Evolutionary conservation across 2,329 filamentous ascomycete species (phyloP).

Genomic region (Colletotrichum lupini): DNA sequence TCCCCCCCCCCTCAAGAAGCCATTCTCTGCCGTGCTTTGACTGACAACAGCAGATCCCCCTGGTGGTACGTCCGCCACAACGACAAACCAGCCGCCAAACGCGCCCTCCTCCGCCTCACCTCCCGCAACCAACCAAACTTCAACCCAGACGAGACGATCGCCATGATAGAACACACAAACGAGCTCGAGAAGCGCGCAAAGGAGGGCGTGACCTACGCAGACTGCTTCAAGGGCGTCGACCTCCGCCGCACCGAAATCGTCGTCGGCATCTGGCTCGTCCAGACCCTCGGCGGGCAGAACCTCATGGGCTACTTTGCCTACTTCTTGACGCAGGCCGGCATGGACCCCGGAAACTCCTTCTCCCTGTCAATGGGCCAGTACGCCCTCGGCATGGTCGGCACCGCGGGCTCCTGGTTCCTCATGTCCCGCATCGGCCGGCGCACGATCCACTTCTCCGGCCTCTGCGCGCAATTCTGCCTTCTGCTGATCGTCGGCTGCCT

Average conservation of each 20-base stretch:
- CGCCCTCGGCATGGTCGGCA: slow-evolving; percentile 62
- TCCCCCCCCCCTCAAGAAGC: too few relatives aligned
- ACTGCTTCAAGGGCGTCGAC: slow-evolving; percentile 65
- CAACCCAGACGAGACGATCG: slow-evolving; percentile 59
- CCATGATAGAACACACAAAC: slow-evolving; percentile 66
- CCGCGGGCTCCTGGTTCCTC: slow-evolving; percentile 61
- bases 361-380: slow-evolving; percentile 60
- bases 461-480: slow-evolving; percentile 51
- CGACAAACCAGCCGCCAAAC: slow-evolving; percentile 51
- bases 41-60: slow-evolving; percentile 48
- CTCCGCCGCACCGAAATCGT: slow-evolving; percentile 65
- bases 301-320: slow-evolving; percentile 50
- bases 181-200: slow-evolving; percentile 57
- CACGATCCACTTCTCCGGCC: slow-evolving; percentile 59
- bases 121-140: slow-evolving; percentile 50
- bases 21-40: too few relatives aligned
- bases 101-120: slow-evolving; percentile 54
- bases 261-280: slow-evolving; percentile 59
- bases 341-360: slow-evolving; percentile 55
- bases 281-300: slow-evolving; percentile 59
- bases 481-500: slow-evolving; percentile 54
- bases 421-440: slow-evolving; percentile 62
- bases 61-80: slow-evolving; percentile 63
- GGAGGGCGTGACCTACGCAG: slow-evolving; percentile 56
- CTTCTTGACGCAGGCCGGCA: slow-evolving; percentile 54